These are phyloP conservation scores for Amanita pallidorosea DNA, from an alignment of 768 basidiomycete genomes.

Conservation along the genomic window DNA sequence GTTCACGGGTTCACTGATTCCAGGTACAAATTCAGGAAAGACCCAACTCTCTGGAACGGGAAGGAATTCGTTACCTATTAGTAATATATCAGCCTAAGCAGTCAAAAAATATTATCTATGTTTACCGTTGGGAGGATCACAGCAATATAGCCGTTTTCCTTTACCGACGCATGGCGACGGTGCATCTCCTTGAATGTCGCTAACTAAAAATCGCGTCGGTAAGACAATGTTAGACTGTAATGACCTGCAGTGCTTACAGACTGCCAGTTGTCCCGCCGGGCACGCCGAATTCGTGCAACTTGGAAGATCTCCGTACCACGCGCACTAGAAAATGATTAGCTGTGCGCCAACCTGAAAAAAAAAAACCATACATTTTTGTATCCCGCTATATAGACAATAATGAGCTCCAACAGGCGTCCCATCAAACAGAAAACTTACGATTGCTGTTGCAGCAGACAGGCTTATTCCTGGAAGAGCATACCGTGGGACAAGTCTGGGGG, in stretches of 20 bases:
- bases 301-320: neutral
- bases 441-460: constrained; percentile 10
- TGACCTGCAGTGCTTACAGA: constrained; percentile 9
- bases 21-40: constrained; percentile 10
- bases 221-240: neutral
- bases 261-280: constrained; percentile 8
- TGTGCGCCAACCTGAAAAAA: neutral
- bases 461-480: constrained; percentile 8
- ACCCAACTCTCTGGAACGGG: constrained; percentile 10
- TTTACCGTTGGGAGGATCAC: constrained; percentile 9
- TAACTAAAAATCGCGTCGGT: constrained; percentile 8
- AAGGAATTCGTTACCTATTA: neutral
- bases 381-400: neutral
- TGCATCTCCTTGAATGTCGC: constrained; percentile 14
- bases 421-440: neutral
- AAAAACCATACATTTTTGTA: neutral
- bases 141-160: constrained; percentile 10
- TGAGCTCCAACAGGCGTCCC: neutral
- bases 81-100: neutral
- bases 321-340: neutral
- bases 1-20: constrained; percentile 7
- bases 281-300: neutral
- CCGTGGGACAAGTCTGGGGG: constrained; percentile 4
- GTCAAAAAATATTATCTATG: neutral
- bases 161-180: constrained; percentile 8